Percentiles rank a stretch among this genome's conserved stretches.
Evolutionary conservation across 148 eudicot genomes (phyloP).

Genomic region (Suaeda aralocaspica): DNA sequence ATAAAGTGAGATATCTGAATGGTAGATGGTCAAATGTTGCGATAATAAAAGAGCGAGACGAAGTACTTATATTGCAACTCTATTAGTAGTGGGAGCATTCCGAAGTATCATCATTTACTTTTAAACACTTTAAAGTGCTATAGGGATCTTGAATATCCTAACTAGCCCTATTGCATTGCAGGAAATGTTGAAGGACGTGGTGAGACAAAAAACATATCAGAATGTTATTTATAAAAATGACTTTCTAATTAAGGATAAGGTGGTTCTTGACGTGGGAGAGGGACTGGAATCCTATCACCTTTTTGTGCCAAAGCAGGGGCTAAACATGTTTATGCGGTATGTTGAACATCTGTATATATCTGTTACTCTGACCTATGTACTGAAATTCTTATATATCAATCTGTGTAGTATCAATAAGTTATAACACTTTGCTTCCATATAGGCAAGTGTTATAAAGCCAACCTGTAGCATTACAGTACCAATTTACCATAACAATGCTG

Average conservation of each 20-base stretch:
- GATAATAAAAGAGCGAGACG: no score
- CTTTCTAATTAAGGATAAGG: conserved; percentile 82
- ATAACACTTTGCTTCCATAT: no score
- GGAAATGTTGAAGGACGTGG: conserved; percentile 97
- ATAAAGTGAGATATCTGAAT: no score
- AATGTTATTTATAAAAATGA: conserved; percentile 78
- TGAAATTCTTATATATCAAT: neutral
- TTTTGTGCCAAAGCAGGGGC: conserved; percentile 99
- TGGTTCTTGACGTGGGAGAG: conserved; percentile 98
- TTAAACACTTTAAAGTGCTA: neutral
- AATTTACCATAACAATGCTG: no score
- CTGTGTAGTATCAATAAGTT: neutral
- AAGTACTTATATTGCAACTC: neutral
- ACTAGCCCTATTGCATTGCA: conserved; percentile 33
- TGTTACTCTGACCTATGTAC: neutral
- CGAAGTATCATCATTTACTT: neutral
- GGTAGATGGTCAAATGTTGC: no score
- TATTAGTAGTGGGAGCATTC: no score
- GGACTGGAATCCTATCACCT: conserved; percentile 93
- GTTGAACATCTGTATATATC: conserved; percentile 3
- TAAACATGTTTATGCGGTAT: conserved; percentile 96
- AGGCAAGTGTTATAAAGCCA: no score
- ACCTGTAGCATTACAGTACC: no score
- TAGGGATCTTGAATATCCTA: neutral
- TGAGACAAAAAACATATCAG: conserved; percentile 94